Evolutionary conservation across 2,329 filamentous ascomycete genomes (phyloP).

Genomic region (Trematosphaeria pertusa): DNA sequence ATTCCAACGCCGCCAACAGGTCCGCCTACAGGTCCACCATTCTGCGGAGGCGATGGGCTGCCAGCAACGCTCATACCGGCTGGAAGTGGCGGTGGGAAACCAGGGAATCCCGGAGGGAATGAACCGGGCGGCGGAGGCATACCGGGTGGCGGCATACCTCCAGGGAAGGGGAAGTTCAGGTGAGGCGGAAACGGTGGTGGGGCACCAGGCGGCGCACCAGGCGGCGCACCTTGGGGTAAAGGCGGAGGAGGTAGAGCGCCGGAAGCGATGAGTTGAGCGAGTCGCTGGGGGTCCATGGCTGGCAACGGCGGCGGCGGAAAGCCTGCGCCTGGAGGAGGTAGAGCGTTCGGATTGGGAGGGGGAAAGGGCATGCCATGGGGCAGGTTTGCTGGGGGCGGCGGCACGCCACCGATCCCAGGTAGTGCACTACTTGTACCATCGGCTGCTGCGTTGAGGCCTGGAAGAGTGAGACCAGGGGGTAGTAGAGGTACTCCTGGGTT

Average conservation of each 20-base stretch:
- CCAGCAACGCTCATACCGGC: conserved; percentile 36
- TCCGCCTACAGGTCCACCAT: conserved; percentile 34
- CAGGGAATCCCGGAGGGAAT: conserved; percentile 38
- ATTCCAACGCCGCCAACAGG: too few relatives aligned
- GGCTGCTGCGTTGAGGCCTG: conserved; percentile 41
- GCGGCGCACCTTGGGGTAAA: conserved; percentile 31
- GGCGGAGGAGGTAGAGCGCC: conserved; percentile 47
- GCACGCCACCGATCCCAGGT: conserved; percentile 55
- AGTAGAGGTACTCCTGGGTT: conserved; percentile 62
- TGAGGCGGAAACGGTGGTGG: conserved; percentile 15
- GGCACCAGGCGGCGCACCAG: conserved; percentile 25
- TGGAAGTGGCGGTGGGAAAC: conserved; percentile 38
- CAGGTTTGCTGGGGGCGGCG: conserved; percentile 36
- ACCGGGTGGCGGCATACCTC: conserved; percentile 16
- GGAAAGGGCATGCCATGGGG: conserved; percentile 36
- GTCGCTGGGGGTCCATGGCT: conserved; percentile 39
- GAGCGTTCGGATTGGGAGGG: too few relatives aligned
- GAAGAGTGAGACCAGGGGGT: conserved; percentile 62
- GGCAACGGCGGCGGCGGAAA: conserved; percentile 23
- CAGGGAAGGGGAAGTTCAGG: neutral
- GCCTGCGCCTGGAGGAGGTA: conserved; percentile 14
- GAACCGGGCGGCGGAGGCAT: conserved; percentile 24
- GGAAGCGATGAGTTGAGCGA: conserved; percentile 43
- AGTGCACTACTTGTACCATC: conserved; percentile 56
- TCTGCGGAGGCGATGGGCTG: conserved; percentile 34